phyloP scores from a whole-genome alignment of 257 asterid species.

The Ligustrum vulgare region DNA sequence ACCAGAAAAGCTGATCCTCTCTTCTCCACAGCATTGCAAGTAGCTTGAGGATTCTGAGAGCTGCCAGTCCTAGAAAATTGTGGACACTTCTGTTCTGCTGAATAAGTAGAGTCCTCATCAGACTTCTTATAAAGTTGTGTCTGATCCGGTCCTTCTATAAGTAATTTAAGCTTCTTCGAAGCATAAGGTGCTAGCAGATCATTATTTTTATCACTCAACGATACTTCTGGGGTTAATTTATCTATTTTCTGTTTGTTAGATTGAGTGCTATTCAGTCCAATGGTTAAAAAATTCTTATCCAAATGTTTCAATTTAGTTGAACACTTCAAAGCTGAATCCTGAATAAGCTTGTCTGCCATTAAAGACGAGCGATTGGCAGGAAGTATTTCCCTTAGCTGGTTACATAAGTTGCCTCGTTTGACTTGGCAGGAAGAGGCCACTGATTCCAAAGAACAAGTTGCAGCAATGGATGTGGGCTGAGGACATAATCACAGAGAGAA shows the following conservation, averaged over 20 bases:
- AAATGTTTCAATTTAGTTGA: constrained; percentile 34
- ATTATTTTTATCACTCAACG: constrained; percentile 37
- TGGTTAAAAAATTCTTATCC: constrained; percentile 35
- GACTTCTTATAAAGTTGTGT: constrained; percentile 30
- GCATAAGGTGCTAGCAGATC: constrained; percentile 41
- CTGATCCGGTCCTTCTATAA: constrained; percentile 50
- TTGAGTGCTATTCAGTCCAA: constrained; percentile 26
- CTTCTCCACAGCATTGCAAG: constrained; percentile 47
- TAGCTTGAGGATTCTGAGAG: constrained; percentile 33
- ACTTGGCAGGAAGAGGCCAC: constrained; percentile 39
- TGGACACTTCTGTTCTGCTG: constrained; percentile 34
- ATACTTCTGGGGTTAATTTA: constrained; percentile 21
- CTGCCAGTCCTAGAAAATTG: constrained; percentile 29
- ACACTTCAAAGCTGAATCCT: constrained; percentile 34
- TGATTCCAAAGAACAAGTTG: constrained; percentile 33
- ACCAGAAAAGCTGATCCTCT: constrained; percentile 74
- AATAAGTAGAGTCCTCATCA: constrained; percentile 21
- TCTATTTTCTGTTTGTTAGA: constrained; percentile 10
- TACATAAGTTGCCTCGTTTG: constrained; percentile 36
- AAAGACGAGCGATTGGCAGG: constrained; percentile 88
- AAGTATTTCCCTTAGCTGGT: constrained; percentile 47
- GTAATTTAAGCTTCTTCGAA: constrained; percentile 58
- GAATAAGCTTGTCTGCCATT: constrained; percentile 39
- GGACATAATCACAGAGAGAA: constrained; percentile 21
- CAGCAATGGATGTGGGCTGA: constrained; percentile 34